Percentiles rank a stretch among this genome's conserved stretches.
Conservation (phyloP, 148 eudicot genomes). For the Heliosperma pusillum region DNA sequence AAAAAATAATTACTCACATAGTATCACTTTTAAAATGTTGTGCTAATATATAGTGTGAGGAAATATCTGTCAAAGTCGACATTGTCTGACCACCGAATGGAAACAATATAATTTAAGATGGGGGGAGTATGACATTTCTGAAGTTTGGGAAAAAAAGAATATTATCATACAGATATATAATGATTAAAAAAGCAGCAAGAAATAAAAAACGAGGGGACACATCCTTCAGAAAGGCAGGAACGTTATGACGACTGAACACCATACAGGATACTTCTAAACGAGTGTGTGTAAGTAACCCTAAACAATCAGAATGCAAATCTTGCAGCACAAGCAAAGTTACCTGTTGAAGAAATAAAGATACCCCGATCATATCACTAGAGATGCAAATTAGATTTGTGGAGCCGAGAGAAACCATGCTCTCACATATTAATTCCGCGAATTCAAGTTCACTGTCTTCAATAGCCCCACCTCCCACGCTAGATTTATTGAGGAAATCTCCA, state of each 20-base stretch:
- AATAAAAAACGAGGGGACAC: neutral
- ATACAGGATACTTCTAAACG: neutral
- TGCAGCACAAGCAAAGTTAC: conserved; percentile 34
- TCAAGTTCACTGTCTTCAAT: conserved; percentile 66
- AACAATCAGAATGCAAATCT: neutral
- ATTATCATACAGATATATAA: too few species aligned
- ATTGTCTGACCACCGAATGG: neutral
- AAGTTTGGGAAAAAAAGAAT: too few species aligned
- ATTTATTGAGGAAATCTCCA: conserved; percentile 66
- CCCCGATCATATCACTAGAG: conserved; percentile 39
- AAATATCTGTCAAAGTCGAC: neutral
- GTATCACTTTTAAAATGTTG: neutral
- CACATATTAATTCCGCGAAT: conserved; percentile 83
- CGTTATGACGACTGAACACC: neutral
- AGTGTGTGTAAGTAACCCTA: neutral
- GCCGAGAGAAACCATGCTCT: conserved; percentile 88
- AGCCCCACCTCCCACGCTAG: conserved; percentile 43
- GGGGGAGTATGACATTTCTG: neutral
- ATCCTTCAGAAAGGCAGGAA: neutral
- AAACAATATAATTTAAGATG: too few species aligned
- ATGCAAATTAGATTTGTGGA: conserved; percentile 80
- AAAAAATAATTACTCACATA: neutral
- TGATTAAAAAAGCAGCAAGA: neutral
- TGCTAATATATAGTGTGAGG: neutral
- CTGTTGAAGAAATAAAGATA: conserved; percentile 78